Evolutionary conservation across 345 rosid genomes (phyloP), one percentile per base, ranked within the genome.

Genomic region (Salix udensis): DNA sequence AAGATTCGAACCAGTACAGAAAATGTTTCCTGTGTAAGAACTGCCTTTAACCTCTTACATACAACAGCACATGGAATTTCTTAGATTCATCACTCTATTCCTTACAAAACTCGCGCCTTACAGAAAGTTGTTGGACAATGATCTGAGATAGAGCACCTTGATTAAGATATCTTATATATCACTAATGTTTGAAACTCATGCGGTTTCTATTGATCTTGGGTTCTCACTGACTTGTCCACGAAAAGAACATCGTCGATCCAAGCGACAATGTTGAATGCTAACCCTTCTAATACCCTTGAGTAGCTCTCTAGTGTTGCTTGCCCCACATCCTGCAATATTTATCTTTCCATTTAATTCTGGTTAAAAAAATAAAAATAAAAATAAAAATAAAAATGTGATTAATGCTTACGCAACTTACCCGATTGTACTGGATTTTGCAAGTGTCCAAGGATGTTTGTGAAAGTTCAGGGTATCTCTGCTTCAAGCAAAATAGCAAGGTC

Each of bases 381-480:
- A 24, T 10, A 19, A 36, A 19, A 36, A 36, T n/a, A 11, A 42
- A 16, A 7, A 36, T 55, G 28, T n/a, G 64, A 68, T 68, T 5
- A 12, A 40, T 42, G 50, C 40, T 21, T 10, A 24, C 62, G 0
- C 62, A 14, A 69, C 90, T 80, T 79, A 93, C 99, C 83, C 84
- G 74, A 67, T 93, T 96, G 79, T 67, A 88, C 76, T 96, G 97
- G 70, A 96, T 93, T 90, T 93, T 96, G 92, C 96, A 91, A 44
- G 89, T 91, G 84, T 96, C 98, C 85, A 96, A 86, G 50, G 94
- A 85, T 68, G 98, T 96, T 84, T 96, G 99, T 50, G 99, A 80
- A 61, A 96, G 96, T 79, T 84, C 94, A 61, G 99, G 96, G 71
- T 82, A 91, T 87, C 92, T 89, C 81, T 90, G 97, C 86, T 93